A percentile compares a stretch with the other conserved stretches of the same genome.
Conservation (phyloP, 495 filamentous ascomycete species). For the Paragyromitra xinjiangensis region DNA sequence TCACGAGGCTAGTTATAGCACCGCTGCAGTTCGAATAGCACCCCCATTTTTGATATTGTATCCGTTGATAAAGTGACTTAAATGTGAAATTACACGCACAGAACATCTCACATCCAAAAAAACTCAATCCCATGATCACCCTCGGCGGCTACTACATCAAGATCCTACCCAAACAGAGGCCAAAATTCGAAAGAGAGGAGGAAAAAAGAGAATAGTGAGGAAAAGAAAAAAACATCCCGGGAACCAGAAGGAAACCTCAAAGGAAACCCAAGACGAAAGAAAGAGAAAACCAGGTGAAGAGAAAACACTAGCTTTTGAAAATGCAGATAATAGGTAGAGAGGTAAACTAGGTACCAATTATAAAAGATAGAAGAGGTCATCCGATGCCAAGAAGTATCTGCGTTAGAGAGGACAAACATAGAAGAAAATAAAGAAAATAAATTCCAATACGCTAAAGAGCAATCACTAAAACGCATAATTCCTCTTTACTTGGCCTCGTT, state of each 20-base stretch:
- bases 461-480: constrained; percentile 44
- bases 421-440: constrained; percentile 28
- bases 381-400: constrained; percentile 2
- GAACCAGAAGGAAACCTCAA: constrained; percentile 5
- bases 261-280: constrained; percentile 18
- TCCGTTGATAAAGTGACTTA: background rate
- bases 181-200: background rate
- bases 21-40: background rate
- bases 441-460: constrained; percentile 41
- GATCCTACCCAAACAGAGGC: constrained; percentile 10
- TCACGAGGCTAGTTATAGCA: background rate
- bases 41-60: too few species aligned
- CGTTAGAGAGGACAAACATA: constrained; percentile 7
- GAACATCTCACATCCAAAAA: constrained; percentile 16
- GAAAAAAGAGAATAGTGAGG: constrained; percentile 1
- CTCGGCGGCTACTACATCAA: background rate
- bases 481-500: constrained; percentile 36
- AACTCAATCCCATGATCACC: background rate
- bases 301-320: constrained; percentile 50
- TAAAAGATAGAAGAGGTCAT: constrained; percentile 41
- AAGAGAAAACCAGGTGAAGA: constrained; percentile 14
- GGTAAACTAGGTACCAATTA: constrained; percentile 53
- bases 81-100: constrained; percentile 3
- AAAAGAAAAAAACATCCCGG: constrained; percentile 25
- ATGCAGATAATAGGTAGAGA: constrained; percentile 54